Evolutionary conservation across 192 early-diverging fungal genomes (phyloP).

Genomic region (Coemansia sp.): DNA sequence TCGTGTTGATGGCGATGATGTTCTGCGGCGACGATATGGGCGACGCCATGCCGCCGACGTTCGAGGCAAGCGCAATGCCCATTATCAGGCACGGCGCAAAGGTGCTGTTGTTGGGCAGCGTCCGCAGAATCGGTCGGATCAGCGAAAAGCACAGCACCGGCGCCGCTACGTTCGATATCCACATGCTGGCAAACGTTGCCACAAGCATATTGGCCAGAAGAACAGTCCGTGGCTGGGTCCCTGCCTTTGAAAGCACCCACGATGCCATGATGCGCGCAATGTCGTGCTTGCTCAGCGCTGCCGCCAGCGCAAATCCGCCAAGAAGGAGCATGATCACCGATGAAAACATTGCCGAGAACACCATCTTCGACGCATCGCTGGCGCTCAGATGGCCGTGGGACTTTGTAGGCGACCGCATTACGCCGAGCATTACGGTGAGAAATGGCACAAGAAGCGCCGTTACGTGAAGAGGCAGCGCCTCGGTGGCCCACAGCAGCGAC

Average conservation of each 20-base stretch:
- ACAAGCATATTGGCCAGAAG: slow-evolving; percentile 94
- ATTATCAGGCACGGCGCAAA: slow-evolving; percentile 88
- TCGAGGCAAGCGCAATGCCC: slow-evolving; percentile 96
- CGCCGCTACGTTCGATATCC: slow-evolving; percentile 97
- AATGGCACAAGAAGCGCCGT: slow-evolving; percentile 88
- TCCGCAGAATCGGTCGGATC: slow-evolving; percentile 91
- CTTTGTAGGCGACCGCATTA: slow-evolving; percentile 66
- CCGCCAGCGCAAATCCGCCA: slow-evolving; percentile 92
- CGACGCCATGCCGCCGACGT: slow-evolving; percentile 96
- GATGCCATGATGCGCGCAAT: slow-evolving; percentile 91
- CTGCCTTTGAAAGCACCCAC: slow-evolving; percentile 84
- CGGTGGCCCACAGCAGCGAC: slow-evolving; percentile 89
- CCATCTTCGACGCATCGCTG: slow-evolving; percentile 73
- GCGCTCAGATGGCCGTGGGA: slow-evolving; percentile 58
- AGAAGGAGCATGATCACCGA: slow-evolving; percentile 95
- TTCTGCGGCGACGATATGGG: slow-evolving; percentile 98
- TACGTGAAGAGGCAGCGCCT: slow-evolving; percentile 90
- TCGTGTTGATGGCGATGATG: slow-evolving; percentile 91
- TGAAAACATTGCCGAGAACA: slow-evolving; percentile 93
- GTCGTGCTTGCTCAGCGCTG: slow-evolving; percentile 91
- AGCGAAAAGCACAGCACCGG: slow-evolving; percentile 95
- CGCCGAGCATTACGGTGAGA: slow-evolving; percentile 78
- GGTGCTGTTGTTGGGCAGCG: slow-evolving; percentile 71
- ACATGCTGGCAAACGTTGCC: slow-evolving; percentile 96
- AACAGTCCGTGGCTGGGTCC: slow-evolving; percentile 79